Percentiles rank a stretch among this genome's conserved stretches.
These are phyloP conservation scores for Craspedostauros australis DNA, from an alignment of 108 stramenopile genomes.

Conservation along the genomic window DNA sequence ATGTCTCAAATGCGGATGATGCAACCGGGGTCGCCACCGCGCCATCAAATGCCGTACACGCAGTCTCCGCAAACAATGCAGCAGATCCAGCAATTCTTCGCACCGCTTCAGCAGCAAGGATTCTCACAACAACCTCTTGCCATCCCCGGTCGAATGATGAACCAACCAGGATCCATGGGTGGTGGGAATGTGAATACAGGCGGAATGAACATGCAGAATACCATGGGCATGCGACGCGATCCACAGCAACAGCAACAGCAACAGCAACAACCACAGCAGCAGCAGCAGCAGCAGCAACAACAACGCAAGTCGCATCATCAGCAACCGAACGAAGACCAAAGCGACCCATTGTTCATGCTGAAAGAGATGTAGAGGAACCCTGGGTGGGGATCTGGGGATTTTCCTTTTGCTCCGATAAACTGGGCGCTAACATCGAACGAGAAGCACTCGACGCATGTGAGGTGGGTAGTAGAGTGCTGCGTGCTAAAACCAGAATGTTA, in stretches of 20 bases:
- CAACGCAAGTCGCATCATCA: not conserved
- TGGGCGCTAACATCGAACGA: too few relatives aligned
- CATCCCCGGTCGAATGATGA: too few relatives aligned
- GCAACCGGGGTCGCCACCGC: conserved; percentile 7
- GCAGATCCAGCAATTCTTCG: conserved; percentile 13
- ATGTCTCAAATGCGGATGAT: conserved; percentile 26
- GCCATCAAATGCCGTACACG: not conserved
- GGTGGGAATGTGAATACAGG: too few relatives aligned
- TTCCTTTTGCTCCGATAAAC: too few relatives aligned
- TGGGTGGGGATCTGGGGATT: too few relatives aligned
- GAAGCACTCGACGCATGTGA: too few relatives aligned
- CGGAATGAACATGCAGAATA: too few relatives aligned
- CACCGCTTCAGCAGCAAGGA: conserved; percentile 7
- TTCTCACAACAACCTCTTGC: too few relatives aligned
- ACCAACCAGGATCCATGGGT: too few relatives aligned
- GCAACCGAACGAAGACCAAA: conserved; percentile 17
- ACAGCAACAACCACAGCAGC: conserved; percentile 6
- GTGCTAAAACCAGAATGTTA: too few relatives aligned
- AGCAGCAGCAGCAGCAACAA: not conserved
- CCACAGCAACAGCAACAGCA: conserved; percentile 4
- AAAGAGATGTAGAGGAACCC: conserved; percentile 24
- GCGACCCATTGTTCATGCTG: conserved; percentile 32
- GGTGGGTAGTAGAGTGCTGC: too few relatives aligned
- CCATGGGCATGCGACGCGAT: too few relatives aligned
- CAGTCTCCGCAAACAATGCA: conserved; percentile 20